phyloP scores from a whole-genome alignment of 768 basidiomycete genomes.

The Trametes gibbosa region DNA sequence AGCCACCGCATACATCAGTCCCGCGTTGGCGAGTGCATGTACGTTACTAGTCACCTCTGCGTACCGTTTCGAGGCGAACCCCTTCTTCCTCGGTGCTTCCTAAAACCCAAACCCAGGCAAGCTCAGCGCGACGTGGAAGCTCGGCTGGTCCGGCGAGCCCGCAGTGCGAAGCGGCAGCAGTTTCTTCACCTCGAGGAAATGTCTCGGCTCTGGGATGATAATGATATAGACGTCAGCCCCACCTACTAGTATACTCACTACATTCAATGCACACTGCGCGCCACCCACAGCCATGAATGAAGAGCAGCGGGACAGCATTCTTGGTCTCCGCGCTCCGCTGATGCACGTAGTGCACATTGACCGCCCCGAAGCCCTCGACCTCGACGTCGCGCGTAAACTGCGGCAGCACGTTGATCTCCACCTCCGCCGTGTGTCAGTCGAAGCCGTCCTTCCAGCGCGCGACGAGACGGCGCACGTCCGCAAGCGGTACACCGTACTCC shows the following conservation, averaged over 20 bases:
- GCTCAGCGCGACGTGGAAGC: conserved; percentile 29
- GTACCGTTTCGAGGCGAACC: conserved; percentile 24
- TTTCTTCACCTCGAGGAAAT: conserved; percentile 28
- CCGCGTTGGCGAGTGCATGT: background rate
- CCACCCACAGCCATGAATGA: conserved; percentile 32
- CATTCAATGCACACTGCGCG: background rate
- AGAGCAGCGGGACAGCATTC: conserved; percentile 30
- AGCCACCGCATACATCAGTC: background rate
- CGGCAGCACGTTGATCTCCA: conserved; percentile 32
- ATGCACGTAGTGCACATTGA: conserved; percentile 39
- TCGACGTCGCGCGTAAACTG: conserved; percentile 35
- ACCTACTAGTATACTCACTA: background rate
- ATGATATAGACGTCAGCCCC: background rate
- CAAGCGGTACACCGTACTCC: conserved; percentile 44
- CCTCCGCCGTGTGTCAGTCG: conserved; percentile 33
- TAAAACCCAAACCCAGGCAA: conserved; percentile 31
- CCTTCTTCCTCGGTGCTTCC: conserved; percentile 24
- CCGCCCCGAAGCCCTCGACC: conserved; percentile 30
- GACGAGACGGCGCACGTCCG: conserved; percentile 28
- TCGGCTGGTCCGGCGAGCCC: conserved; percentile 19
- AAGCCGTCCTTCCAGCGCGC: conserved; percentile 30
- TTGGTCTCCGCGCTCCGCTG: conserved; percentile 25
- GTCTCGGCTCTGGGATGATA: conserved; percentile 30
- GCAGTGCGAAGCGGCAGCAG: conserved; percentile 27
- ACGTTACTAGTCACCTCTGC: conserved; percentile 22